Base-by-base conservation (phyloP, 2,329 filamentous ascomycete genomes). In the Epichloe festucae region DNA sequence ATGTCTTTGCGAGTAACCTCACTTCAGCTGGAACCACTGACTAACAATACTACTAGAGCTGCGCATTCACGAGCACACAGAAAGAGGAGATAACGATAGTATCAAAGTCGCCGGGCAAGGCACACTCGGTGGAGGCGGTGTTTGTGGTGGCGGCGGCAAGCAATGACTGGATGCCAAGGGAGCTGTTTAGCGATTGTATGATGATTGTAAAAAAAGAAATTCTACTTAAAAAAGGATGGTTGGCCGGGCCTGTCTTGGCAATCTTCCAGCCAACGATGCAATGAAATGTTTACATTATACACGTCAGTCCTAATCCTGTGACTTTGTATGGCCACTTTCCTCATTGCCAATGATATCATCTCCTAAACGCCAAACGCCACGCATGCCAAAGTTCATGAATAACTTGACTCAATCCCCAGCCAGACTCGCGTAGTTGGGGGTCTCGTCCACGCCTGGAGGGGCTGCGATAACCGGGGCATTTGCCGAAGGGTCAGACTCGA, bases 71-170 rank as follows among this genome's bases (percentile, higher is more conserved):
- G 79, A 95, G 55, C 73, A 95, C 57, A 98, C 85, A 34, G 91
- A 98, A 68, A 77, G 88, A 57, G 89, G 93, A 50, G 87, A 97
- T 69, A 98, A 98, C 64, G 89, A 96, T 60, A 87, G 84, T 36
- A 81, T 96, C 61, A 94, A 90, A 69, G 73, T 81, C 49, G 75
- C 76, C 2, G 73, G 70, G 54, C 65, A 55, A 2, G 63, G 62
- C 40, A 53, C 53, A n/a, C 46, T 55, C n/a, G 57, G 62, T 7
- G 62, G 65, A 19, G 65, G 66, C 12, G 67, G 68, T 31, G 60
- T 63, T 50, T 62, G 63, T 50, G 60, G 58, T 23, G 50, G 43
- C 21, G 41, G 36, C 35, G 15, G 14, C 23, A 43, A 43, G 48
- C 34, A 44, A 44, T 31, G 14, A 12, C 31, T 31, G 15, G 14